These are phyloP conservation scores for Fomitopsis pinicola DNA, from an alignment of 1,284 basidiomycete genomes.

Conservation along the genomic window DNA sequence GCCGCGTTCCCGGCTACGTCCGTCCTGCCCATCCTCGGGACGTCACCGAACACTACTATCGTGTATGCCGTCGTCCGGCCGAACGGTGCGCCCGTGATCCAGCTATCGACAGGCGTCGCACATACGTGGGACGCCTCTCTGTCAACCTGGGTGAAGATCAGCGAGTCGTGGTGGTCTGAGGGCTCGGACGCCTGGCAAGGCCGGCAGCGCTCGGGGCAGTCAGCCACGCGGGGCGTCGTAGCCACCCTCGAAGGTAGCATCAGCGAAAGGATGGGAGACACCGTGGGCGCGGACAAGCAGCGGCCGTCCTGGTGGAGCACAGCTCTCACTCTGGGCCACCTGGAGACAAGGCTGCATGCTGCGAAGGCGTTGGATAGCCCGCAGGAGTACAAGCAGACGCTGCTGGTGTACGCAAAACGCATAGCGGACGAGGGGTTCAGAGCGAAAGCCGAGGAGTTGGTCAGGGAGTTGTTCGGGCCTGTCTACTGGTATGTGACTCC, in stretches of 20 bases:
- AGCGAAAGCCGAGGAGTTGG: constrained; percentile 82
- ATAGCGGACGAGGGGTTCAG: constrained; percentile 84
- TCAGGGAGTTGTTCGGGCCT: constrained; percentile 84
- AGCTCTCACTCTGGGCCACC: constrained; percentile 77
- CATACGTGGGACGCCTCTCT: constrained; percentile 74
- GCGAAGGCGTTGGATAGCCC: constrained; percentile 72
- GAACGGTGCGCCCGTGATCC: constrained; percentile 75
- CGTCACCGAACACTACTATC: constrained; percentile 51
- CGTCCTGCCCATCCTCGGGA: constrained; percentile 53
- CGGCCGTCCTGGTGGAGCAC: constrained; percentile 73
- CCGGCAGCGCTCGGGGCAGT: constrained; percentile 44
- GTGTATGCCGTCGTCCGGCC: constrained; percentile 62
- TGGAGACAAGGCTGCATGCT: constrained; percentile 77
- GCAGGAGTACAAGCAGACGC: constrained; percentile 74
- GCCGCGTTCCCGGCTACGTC: constrained; percentile 64
- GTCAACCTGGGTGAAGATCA: constrained; percentile 66
- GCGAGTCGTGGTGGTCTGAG: constrained; percentile 76
- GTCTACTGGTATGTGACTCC: constrained; percentile 65
- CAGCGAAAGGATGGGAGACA: constrained; percentile 37
- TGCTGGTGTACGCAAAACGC: constrained; percentile 75
- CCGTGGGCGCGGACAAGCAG: constrained; percentile 27
- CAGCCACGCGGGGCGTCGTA: constrained; percentile 46
- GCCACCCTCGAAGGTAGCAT: constrained; percentile 54
- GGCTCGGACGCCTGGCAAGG: constrained; percentile 81
- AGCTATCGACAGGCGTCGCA: constrained; percentile 68